phyloP scores from a whole-genome alignment of 768 basidiomycete species.

The Epithele typhae region DNA sequence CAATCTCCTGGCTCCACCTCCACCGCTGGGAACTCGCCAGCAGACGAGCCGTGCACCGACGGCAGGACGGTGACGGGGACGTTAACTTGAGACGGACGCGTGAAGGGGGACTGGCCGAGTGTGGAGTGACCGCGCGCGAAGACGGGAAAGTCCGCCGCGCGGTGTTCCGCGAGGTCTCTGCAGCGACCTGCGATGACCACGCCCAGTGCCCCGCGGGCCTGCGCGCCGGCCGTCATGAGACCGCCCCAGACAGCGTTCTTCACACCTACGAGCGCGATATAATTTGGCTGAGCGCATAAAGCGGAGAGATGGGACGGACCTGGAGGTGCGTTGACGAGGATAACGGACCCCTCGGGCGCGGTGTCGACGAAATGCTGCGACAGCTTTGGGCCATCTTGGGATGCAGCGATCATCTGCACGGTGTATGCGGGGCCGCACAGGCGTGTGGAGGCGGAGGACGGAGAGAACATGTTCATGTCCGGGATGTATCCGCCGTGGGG shows the following conservation, averaged over 20 bases:
- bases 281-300: background rate
- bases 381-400: slow-evolving; percentile 55
- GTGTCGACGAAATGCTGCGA: slow-evolving; percentile 80
- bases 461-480: slow-evolving; percentile 61
- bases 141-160: slow-evolving; percentile 66
- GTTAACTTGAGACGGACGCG: slow-evolving; percentile 73
- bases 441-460: slow-evolving; percentile 32
- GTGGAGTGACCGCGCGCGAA: slow-evolving; percentile 82
- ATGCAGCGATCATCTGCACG: slow-evolving; percentile 69
- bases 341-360: slow-evolving; percentile 55
- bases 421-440: slow-evolving; percentile 84
- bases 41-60: slow-evolving; percentile 21
- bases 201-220: slow-evolving; percentile 62
- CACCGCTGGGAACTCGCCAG: slow-evolving; percentile 45
- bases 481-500: slow-evolving; percentile 77
- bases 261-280: slow-evolving; percentile 48
- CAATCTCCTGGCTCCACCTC: slow-evolving; percentile 71
- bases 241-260: slow-evolving; percentile 92
- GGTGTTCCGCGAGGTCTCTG: slow-evolving; percentile 80
- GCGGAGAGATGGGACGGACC: slow-evolving; percentile 34
- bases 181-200: slow-evolving; percentile 83
- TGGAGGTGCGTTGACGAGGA: slow-evolving; percentile 72
- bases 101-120: slow-evolving; percentile 81
- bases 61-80: slow-evolving; percentile 50
- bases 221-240: slow-evolving; percentile 84